phyloP scores from a whole-genome alignment of 768 basidiomycete genomes.

The Hydnum rufescens region DNA sequence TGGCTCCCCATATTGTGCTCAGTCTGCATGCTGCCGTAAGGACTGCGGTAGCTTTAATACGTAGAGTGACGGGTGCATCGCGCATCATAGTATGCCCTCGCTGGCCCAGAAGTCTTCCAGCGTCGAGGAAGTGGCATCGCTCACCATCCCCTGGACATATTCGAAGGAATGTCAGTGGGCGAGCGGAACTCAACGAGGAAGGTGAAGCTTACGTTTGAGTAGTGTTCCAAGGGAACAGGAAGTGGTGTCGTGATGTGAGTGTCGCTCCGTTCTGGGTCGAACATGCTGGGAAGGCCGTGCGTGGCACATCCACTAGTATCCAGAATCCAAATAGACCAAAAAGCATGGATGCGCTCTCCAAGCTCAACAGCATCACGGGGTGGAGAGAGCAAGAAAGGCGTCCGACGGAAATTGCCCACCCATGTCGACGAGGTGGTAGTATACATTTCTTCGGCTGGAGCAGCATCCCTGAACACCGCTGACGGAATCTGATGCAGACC shows the following conservation, averaged over 20 bases:
- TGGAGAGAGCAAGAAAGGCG: background rate
- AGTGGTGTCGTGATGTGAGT: background rate
- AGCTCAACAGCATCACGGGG: slow-evolving; percentile 3
- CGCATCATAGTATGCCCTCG: background rate
- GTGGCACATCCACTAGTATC: background rate
- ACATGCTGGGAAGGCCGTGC: background rate
- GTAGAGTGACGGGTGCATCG: background rate
- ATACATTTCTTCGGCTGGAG: background rate
- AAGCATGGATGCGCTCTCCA: slow-evolving; percentile 9
- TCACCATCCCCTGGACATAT: background rate
- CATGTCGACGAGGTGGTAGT: background rate
- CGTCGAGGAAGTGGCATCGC: background rate
- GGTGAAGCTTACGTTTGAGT: background rate
- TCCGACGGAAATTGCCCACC: background rate
- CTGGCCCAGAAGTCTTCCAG: background rate
- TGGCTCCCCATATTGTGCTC: background rate
- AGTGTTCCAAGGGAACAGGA: background rate
- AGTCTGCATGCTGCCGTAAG: background rate
- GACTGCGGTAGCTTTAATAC: background rate
- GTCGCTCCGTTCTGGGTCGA: background rate
- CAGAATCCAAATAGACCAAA: slow-evolving; percentile 6
- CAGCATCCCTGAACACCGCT: background rate
- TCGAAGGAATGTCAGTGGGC: no score
- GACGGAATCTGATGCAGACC: slow-evolving; percentile 6
- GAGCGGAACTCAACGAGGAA: background rate